Base-by-base conservation (phyloP, 2,329 filamentous ascomycete genomes). In the Cephalotrichum gorgonifer region DNA sequence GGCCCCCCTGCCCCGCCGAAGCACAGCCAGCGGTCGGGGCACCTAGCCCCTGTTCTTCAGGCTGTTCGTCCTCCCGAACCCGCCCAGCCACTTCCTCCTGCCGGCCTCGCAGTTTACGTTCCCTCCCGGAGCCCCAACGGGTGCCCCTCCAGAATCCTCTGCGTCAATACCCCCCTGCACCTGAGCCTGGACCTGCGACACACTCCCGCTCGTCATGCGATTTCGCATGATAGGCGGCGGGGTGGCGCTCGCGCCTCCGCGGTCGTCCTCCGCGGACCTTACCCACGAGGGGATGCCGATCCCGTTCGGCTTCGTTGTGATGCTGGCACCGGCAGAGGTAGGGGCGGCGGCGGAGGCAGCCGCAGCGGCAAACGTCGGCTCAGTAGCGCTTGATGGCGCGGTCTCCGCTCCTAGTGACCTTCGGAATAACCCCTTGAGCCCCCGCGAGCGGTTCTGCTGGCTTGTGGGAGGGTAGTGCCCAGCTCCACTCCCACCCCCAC, bases 181-280 rank as follows among this genome's bases (percentile, higher is more conserved):
- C 28, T 49, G 6, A 51, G 49, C 2, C 50, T 47, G 9, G 43
- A 17, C 26, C 41, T 26, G 12, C 27, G 30, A 12, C 30, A 43
- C 7, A 22, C 43, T n/a, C 46, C 28, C 30, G 27, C 53, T 54
- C 27, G 49, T 42, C 14, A 41, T 50, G 23, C 53, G 63, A 46
- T 71, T 74, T 15, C 75, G 67, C 64, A 72, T 61, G 46, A 80
- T 80, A 2, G 76, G 76, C 4, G 76, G 76, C 3, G 76, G 76
- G 7, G 76, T 80, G 1, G 74, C 72, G 27, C 76, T 71, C 2
- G 64, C 59, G n/a, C n/a, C n/a, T n/a, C n/a, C n/a, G 4, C 67
- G 59, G 9, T 75, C 72, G 4, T 74, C 71, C 1, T 71, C 70
- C 0, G 55, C 50, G 15, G 68, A 61, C 47, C 60, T 63, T 6